phyloP scores from a whole-genome alignment of 164 flowering plant genomes.

The Vitis vinifera region ASM3070453v1 NC_081809.1:1137501-1138000 shows the following conservation, averaged over 20 bases:
- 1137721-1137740: background rate
- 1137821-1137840: constrained; percentile 83
- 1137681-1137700: too few species aligned
- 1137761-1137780: background rate
- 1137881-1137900: constrained; percentile 96
- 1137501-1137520: constrained; percentile 11
- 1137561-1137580: too few species aligned
- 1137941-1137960: constrained; percentile 70
- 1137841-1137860: constrained; percentile 79
- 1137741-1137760: background rate
- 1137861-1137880: constrained; percentile 77
- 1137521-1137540: background rate
- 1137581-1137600: too few species aligned
- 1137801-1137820: constrained; percentile 81
- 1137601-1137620: too few species aligned
- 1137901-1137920: constrained; percentile 90
- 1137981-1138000: constrained; percentile 98
- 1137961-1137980: constrained; percentile 81
- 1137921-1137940: constrained; percentile 90
- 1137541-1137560: too few species aligned
- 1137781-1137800: constrained; percentile 93
- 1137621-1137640: too few species aligned
- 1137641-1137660: too few species aligned
- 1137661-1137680: too few species aligned
- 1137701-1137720: background rate